Conservation (phyloP, 176 grass and related monocot genomes). For the Canna indica region DNA sequence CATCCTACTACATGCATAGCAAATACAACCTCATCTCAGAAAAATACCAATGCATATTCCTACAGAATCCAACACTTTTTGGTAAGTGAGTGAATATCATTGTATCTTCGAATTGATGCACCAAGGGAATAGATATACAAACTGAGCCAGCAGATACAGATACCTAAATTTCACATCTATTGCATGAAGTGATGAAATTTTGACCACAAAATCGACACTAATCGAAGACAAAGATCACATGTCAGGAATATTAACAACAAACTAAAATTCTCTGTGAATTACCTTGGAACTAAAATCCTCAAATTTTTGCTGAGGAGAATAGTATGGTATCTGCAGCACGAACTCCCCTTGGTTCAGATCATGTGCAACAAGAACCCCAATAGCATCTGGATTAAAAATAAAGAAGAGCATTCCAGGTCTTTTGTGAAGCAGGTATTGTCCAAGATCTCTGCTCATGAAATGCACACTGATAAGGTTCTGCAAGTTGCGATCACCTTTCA, state of each 20-base stretch:
- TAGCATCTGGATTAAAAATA: conserved; percentile 69
- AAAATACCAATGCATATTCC: not conserved
- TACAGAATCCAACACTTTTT: not conserved
- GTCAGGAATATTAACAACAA: not conserved
- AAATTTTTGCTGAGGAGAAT: conserved; percentile 80
- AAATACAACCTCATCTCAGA: not conserved
- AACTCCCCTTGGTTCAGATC: conserved; percentile 90
- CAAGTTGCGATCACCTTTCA: conserved; percentile 73
- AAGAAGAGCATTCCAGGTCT: conserved; percentile 96
- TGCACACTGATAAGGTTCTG: conserved; percentile 85
- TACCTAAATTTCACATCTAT: not conserved
- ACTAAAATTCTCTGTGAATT: conserved; percentile 16
- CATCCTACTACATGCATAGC: not conserved
- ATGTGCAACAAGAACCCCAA: conserved; percentile 86
- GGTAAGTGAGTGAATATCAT: not conserved
- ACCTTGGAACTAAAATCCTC: conserved; percentile 83
- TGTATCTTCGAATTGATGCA: not conserved
- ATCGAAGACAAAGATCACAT: not conserved
- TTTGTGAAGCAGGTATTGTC: conserved; percentile 54
- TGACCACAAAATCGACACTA: not conserved
- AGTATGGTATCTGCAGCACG: conserved; percentile 92
- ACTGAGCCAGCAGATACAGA: not conserved
- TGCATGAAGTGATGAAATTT: not conserved
- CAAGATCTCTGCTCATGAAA: conserved; percentile 79
- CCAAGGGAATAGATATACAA: not conserved